These are phyloP conservation scores for Asterionellopsis glacialis DNA, from an alignment of 108 stramenopile genomes.

Conservation along the genomic window DNA sequence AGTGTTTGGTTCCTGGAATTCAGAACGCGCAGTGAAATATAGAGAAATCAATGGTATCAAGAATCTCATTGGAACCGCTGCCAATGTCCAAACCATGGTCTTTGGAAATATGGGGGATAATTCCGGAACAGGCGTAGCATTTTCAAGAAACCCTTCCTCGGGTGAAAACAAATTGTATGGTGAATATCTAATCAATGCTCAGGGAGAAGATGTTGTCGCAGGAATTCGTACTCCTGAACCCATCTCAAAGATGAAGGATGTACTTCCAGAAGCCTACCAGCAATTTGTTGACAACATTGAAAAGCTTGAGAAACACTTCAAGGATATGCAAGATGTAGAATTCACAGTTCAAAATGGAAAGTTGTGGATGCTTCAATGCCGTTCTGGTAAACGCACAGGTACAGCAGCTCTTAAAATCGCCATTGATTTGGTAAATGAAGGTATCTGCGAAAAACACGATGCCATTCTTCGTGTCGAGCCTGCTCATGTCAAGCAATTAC, in stretches of 20 bases:
- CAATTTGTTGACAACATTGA: constrained; percentile 72
- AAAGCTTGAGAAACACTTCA: constrained; percentile 75
- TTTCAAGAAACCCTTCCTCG: constrained; percentile 79
- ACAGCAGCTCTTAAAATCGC: constrained; percentile 85
- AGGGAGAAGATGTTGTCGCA: constrained; percentile 89
- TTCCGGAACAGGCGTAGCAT: constrained; percentile 84
- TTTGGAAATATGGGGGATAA: constrained; percentile 82
- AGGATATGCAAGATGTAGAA: constrained; percentile 91
- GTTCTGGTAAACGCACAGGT: constrained; percentile 80
- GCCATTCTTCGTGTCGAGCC: constrained; percentile 77
- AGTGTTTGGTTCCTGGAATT: constrained; percentile 84
- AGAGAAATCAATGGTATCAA: constrained; percentile 76
- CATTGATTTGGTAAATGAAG: constrained; percentile 74
- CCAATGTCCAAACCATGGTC: constrained; percentile 77
- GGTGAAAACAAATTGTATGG: constrained; percentile 76
- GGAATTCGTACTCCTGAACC: constrained; percentile 84
- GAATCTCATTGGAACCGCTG: constrained; percentile 65
- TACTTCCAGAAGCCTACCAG: constrained; percentile 70
- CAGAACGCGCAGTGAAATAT: constrained; percentile 80
- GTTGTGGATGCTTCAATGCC: constrained; percentile 89
- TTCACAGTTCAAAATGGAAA: constrained; percentile 87
- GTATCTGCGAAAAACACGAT: constrained; percentile 60
- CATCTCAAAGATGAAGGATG: constrained; percentile 61
- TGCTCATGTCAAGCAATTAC: constrained; percentile 75
- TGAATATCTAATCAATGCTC: constrained; percentile 87